phyloP scores from a whole-genome alignment of 805 yeast genomes.

The Sugiyamaella smithiae region DNA sequence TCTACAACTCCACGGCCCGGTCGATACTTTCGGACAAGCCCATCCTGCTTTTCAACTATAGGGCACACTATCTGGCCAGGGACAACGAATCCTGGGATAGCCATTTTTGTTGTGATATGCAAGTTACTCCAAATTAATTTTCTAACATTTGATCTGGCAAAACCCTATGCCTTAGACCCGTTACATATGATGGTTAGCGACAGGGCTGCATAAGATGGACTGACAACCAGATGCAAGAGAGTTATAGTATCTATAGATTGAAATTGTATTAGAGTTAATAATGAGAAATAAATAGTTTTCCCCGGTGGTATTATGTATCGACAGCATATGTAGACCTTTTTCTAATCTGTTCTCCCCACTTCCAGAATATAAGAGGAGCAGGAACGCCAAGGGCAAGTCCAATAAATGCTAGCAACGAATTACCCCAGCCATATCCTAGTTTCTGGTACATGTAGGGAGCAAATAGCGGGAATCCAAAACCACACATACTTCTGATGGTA shows the following conservation, averaged over 20 bases:
- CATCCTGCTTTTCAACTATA: constrained; percentile 33
- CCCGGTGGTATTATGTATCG: too few species aligned
- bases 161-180: too few species aligned
- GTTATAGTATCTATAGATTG: too few species aligned
- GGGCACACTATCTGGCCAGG: constrained; percentile 85
- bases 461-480: constrained; percentile 66
- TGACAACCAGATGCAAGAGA: too few species aligned
- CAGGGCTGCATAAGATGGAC: too few species aligned
- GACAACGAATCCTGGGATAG: constrained; percentile 50
- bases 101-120: constrained; percentile 20
- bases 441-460: constrained; percentile 53
- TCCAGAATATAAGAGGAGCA: constrained; percentile 52
- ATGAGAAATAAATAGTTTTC: too few species aligned
- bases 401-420: constrained; percentile 56
- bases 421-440: constrained; percentile 70
- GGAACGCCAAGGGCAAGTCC: constrained; percentile 60
- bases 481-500: constrained; percentile 60
- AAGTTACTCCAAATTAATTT: too few species aligned
- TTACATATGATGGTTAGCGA: too few species aligned
- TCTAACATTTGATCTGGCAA: too few species aligned
- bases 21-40: constrained; percentile 43
- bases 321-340: constrained; percentile 41
- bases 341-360: constrained; percentile 54
- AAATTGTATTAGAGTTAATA: too few species aligned
- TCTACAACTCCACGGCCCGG: constrained; percentile 66